A percentile compares a stretch with the other conserved stretches of the same genome.
phyloP scores from a whole-genome alignment of 768 basidiomycete species.

The Xerocomellus chrysenteron region DNA sequence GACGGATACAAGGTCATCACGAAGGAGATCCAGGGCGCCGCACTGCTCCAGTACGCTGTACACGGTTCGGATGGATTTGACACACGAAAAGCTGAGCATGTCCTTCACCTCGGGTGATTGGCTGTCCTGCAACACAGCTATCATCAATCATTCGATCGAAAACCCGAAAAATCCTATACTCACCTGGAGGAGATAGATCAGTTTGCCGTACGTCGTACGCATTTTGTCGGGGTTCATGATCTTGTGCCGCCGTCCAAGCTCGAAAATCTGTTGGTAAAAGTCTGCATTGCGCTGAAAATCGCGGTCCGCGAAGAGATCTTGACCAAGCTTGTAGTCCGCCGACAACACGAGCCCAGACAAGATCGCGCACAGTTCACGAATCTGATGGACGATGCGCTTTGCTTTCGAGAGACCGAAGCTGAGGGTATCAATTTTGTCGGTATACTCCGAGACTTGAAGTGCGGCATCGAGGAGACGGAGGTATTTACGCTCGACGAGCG shows the following conservation, averaged over 20 bases:
- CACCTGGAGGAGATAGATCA: slow-evolving; percentile 82
- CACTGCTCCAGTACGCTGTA: slow-evolving; percentile 63
- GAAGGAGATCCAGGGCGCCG: slow-evolving; percentile 64
- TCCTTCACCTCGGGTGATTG: slow-evolving; percentile 82
- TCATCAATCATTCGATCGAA: background rate
- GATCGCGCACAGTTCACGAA: slow-evolving; percentile 84
- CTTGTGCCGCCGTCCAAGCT: slow-evolving; percentile 81
- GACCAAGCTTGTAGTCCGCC: slow-evolving; percentile 87
- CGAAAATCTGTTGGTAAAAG: slow-evolving; percentile 79
- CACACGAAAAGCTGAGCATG: slow-evolving; percentile 75
- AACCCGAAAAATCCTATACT: slow-evolving; percentile 10
- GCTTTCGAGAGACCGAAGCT: slow-evolving; percentile 77
- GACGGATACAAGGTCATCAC: slow-evolving; percentile 69
- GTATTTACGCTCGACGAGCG: slow-evolving; percentile 74
- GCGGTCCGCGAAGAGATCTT: slow-evolving; percentile 78
- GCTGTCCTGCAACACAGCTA: slow-evolving; percentile 58
- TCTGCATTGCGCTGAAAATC: slow-evolving; percentile 79
- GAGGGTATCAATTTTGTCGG: slow-evolving; percentile 85
- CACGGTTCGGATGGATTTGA: slow-evolving; percentile 75
- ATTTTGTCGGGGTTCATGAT: slow-evolving; percentile 94
- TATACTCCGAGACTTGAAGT: slow-evolving; percentile 82
- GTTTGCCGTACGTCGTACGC: slow-evolving; percentile 84
- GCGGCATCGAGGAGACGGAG: slow-evolving; percentile 85
- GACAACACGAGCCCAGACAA: slow-evolving; percentile 80
- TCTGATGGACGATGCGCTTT: slow-evolving; percentile 85